phyloP scores from a whole-genome alignment of 2,329 filamentous ascomycete species.

The Claviceps quebecensis region DNA sequence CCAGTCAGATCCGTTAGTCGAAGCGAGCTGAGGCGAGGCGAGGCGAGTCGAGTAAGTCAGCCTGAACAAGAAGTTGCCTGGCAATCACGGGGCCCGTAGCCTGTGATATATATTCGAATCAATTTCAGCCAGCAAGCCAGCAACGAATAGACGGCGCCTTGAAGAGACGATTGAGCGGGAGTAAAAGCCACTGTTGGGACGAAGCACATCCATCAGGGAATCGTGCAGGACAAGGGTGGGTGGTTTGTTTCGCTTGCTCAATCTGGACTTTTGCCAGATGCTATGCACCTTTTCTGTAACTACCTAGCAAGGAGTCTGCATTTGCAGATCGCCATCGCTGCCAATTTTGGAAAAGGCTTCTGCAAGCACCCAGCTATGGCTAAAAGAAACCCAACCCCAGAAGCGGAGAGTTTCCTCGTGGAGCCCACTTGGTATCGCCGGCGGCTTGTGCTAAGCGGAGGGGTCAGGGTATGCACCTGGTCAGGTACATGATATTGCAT shows the following conservation, averaged over 20 bases:
- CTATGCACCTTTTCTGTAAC: background rate
- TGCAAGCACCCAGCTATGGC: background rate
- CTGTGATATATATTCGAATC: constrained; percentile 4
- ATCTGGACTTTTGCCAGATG: background rate
- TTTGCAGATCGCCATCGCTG: background rate
- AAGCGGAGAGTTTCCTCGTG: constrained; percentile 1
- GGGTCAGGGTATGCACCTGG: background rate
- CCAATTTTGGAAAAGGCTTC: background rate
- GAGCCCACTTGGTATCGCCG: constrained; percentile 1
- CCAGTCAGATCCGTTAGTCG: background rate
- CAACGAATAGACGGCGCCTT: background rate
- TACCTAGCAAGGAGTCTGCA: background rate
- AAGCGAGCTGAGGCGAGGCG: background rate
- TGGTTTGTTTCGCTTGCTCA: background rate
- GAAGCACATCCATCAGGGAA: background rate
- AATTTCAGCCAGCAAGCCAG: constrained; percentile 1
- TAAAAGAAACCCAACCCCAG: background rate
- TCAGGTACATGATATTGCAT: background rate
- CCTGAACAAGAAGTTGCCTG: background rate
- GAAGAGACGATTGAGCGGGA: background rate
- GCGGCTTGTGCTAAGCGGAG: background rate
- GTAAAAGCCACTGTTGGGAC: background rate
- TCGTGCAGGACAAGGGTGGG: background rate
- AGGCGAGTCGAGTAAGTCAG: background rate
- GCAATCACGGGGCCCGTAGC: background rate